phyloP scores from a whole-genome alignment of 129 eudicot species.

The Silybum marianum region DNA sequence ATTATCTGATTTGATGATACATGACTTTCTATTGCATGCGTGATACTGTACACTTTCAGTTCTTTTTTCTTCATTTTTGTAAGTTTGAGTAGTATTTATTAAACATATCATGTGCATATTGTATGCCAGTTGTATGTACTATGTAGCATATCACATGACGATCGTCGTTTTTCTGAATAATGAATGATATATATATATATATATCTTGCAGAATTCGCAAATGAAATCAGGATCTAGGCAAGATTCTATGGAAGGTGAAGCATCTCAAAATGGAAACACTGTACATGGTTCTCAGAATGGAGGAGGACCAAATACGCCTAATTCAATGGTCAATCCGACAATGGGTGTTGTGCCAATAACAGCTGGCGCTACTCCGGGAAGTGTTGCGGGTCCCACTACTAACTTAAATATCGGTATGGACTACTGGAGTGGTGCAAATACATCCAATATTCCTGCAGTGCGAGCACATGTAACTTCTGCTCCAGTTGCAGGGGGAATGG shows the following conservation, averaged over 20 bases:
- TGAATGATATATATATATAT: background rate
- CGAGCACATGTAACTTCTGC: constrained; percentile 58
- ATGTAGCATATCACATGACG: background rate
- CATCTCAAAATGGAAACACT: constrained; percentile 64
- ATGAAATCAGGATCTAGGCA: constrained; percentile 66
- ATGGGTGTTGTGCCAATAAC: constrained; percentile 57
- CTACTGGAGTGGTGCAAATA: constrained; percentile 61
- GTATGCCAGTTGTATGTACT: background rate
- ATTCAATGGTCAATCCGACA: constrained; percentile 54
- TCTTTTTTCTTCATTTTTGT: background rate
- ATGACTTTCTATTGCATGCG: background rate
- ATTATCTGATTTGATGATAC: background rate
- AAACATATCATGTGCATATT: background rate
- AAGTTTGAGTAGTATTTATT: background rate
- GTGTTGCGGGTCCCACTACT: constrained; percentile 71
- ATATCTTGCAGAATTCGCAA: constrained; percentile 61
- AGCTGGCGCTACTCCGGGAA: constrained; percentile 51
- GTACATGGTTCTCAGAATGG: constrained; percentile 75
- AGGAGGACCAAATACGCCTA: constrained; percentile 58
- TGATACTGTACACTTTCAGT: background rate
- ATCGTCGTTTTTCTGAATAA: background rate
- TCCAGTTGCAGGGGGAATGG: constrained; percentile 65
- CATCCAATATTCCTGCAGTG: constrained; percentile 58
- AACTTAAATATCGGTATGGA: constrained; percentile 90
- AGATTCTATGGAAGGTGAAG: constrained; percentile 72